Evolutionary conservation across 768 basidiomycete genomes (phyloP), one percentile per base, ranked within the genome.

Genomic region (Naematelia aurantialba): DNA sequence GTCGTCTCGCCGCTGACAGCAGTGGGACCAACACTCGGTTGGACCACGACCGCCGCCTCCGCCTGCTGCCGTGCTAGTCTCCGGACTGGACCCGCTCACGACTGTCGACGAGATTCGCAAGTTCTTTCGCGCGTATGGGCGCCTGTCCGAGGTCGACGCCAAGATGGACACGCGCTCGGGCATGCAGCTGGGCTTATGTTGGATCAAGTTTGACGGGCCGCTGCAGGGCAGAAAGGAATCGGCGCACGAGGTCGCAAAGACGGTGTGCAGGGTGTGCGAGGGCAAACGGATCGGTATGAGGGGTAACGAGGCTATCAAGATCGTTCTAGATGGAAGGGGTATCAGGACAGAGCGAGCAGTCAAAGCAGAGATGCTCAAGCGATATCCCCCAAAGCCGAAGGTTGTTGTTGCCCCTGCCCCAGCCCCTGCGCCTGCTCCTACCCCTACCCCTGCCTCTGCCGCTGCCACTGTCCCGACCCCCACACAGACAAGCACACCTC

Each of bases 151-250:
- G 2, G 85, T 89, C 58, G 89, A 92, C 58, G 82, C 85, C 11
- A 88, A 91, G 68, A 83, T 88, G 59, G 88, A 94, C 77, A 82
- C 82, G 57, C 81, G 82, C 52, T 89, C 85, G n/a, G 92, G 91
- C 2, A 86, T 84, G 50, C 83, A 87, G 1, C 82, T 96, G 1
- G 92, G 93, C 1, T 83, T 97, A 44, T 84, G 90, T 44, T 84
- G 84, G 70, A 82, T 97, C 62, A 84, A 83, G 63, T 97, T 75
- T 56, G 61, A 69, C 52, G 65, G 56, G 29, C 63, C 62, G 45
- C 45, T 55, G 14, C 59, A 62, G 14, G 66, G 63, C n/a, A 50
- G 46, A 45, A 39, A 31, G 39, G 59, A 51, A 13, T 63, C 61
- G 4, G 66, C 82, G 0, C 84, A 86, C 60, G 85, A 85, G 14